Evolutionary conservation across 192 early-diverging fungal species (phyloP).

Genomic region (Neocallimastix lanati): DNA sequence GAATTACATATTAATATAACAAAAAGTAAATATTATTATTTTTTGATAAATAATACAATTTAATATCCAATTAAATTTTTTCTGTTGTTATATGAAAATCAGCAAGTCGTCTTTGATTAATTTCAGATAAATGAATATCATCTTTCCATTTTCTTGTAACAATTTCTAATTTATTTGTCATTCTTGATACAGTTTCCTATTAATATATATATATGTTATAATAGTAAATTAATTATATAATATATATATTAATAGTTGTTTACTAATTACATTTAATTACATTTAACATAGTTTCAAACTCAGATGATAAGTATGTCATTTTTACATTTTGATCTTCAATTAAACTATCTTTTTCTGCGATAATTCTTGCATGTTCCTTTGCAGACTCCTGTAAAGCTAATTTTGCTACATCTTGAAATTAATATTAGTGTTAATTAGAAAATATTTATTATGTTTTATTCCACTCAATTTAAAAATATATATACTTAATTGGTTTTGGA

Average conservation of each 20-base stretch:
- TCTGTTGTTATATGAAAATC: conserved; percentile 19
- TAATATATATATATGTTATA: neutral
- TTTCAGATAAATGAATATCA: conserved; percentile 22
- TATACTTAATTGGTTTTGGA: conserved; percentile 23
- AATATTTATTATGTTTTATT: too few relatives aligned
- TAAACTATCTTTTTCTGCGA: conserved; percentile 23
- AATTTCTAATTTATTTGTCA: conserved; percentile 27
- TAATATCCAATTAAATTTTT: neutral
- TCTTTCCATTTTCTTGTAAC: conserved; percentile 27
- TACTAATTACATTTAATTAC: conserved; percentile 5
- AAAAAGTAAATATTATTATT: too few relatives aligned
- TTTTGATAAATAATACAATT: too few relatives aligned
- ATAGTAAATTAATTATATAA: neutral
- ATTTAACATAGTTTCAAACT: conserved; percentile 43
- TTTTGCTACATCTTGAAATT: conserved; percentile 11
- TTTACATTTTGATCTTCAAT: conserved; percentile 43
- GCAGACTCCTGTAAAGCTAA: conserved; percentile 17
- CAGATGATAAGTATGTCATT: conserved; percentile 36
- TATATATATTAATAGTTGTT: neutral
- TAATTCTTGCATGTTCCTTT: conserved; percentile 17
- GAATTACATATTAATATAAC: too few relatives aligned
- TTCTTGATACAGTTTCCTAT: conserved; percentile 33
- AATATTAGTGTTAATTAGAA: too few relatives aligned
- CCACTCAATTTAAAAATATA: neutral
- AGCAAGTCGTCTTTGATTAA: conserved; percentile 18